Base-by-base conservation (phyloP, 495 filamentous ascomycete genomes). In the Astrothelium subdiscretum region DNA sequence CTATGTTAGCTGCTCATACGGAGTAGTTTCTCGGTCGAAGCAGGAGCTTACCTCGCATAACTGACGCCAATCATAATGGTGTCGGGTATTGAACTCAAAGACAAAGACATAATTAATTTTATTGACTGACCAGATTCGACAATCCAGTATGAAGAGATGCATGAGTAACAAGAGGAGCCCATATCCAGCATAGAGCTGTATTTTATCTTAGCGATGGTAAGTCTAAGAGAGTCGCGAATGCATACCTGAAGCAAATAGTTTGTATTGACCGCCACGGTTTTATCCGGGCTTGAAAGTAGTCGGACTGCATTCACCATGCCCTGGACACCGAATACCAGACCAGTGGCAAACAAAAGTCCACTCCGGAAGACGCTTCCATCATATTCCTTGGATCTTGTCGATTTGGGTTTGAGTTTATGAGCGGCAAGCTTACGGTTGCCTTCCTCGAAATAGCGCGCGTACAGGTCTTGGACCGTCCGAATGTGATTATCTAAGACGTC, bases 101-200 rank as follows among this genome's bases (percentile, higher is more conserved):
- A 97, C 88, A 75, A 98, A 98, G 32, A 84, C 81, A 72, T 96
- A 96, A 70, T 98, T 98, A 69, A 98, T 90, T 72, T 90, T 92
- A 64, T 86, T 83, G 44, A 74, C 76, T 2, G 85, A 82, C 90
- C 91, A 97, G 57, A 95, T 75, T 60, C 85, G 81, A 69, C 90
- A 92, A 67, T 88, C 87, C 32, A 96, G 57, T 63, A 83, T 86
- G 67, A 95, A 96, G 27, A 92, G 71, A 42, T 83, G 75, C 68
- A 91, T 83, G 24, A 95, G 81, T 59, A 88, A 79, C 13, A 91
- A 74, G 61, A 86, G 80, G 5, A 95, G 77, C 61, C 94, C 91
- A 70, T 90, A 95, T 5, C 91, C 91, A 26, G 76, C 91, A 68
- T 96, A 96, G 8, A 96, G 80, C 82, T 96, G 15, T 8, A 29